Percentiles rank a stretch among this genome's conserved stretches.
Evolutionary conservation across 2,329 filamentous ascomycete genomes (phyloP).

Genomic region (Cyclaneusma minus): DNA sequence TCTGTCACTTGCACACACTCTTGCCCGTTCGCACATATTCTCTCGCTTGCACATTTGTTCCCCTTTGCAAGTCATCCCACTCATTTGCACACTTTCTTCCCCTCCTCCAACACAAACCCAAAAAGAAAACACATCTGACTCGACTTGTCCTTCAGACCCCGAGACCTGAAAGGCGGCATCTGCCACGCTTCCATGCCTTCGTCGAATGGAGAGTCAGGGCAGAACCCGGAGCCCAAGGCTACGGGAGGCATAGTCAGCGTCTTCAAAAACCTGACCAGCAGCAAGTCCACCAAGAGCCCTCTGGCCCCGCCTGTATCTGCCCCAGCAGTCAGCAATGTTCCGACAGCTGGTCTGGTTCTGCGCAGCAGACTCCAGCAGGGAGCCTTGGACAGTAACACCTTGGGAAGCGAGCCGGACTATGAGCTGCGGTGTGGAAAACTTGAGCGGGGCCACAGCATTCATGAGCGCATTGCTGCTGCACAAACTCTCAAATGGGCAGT

Average conservation of each 20-base stretch:
- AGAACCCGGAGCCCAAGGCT: constrained; percentile 37
- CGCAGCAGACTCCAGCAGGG: constrained; percentile 23
- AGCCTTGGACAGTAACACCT: constrained; percentile 17
- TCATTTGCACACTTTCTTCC: too few species aligned
- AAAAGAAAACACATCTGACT: constrained; percentile 1
- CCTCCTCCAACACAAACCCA: too few species aligned
- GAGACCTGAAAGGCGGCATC: too few species aligned
- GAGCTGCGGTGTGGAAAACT: constrained; percentile 38
- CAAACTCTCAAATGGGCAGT: constrained; percentile 39
- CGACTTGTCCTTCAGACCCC: constrained; percentile 2
- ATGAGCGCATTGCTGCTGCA: constrained; percentile 41
- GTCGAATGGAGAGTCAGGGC: constrained; percentile 38
- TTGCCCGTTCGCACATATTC: too few species aligned
- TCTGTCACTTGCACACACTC: too few species aligned
- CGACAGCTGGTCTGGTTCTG: constrained; percentile 21
- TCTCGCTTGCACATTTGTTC: too few species aligned
- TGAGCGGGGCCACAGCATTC: constrained; percentile 30
- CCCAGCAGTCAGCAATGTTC: constrained; percentile 17
- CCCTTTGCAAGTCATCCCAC: too few species aligned
- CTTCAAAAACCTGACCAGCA: constrained; percentile 42
- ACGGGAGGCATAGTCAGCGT: constrained; percentile 44
- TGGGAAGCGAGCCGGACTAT: constrained; percentile 35
- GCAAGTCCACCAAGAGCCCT: constrained; percentile 35
- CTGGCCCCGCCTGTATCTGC: constrained; percentile 26
- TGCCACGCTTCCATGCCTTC: constrained; percentile 37